Evolutionary conservation across 257 asterid genomes (phyloP).

Genomic region (Capsicum rhomboideum): DNA sequence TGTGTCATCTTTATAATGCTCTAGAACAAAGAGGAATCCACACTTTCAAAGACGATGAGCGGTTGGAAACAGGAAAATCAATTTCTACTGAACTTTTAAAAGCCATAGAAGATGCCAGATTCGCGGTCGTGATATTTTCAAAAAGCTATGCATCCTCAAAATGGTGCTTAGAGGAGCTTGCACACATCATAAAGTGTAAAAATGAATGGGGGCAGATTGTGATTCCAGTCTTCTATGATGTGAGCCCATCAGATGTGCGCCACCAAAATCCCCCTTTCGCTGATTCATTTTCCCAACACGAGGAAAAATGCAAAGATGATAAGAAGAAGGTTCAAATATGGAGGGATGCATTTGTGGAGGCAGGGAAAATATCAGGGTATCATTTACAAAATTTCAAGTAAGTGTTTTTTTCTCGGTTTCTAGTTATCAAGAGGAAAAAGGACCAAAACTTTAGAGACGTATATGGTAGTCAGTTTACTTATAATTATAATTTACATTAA

Average conservation of each 20-base stretch:
- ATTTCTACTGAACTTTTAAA: background rate
- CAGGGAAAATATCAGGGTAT: background rate
- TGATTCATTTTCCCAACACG: background rate
- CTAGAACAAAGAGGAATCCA: background rate
- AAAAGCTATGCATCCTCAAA: background rate
- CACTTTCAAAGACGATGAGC: background rate
- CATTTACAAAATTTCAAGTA: background rate
- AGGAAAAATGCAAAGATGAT: background rate
- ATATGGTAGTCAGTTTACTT: no score
- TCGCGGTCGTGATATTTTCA: background rate
- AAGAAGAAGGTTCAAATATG: background rate
- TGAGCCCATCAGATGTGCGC: background rate
- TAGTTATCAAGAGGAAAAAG: background rate
- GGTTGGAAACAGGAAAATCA: background rate
- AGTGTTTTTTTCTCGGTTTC: background rate
- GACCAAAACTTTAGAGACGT: background rate
- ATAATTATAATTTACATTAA: background rate
- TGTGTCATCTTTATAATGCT: background rate
- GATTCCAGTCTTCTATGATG: background rate
- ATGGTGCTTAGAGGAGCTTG: background rate
- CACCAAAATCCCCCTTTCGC: background rate
- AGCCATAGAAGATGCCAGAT: background rate
- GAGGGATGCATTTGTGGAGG: background rate
- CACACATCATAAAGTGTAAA: background rate
- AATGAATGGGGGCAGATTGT: background rate